phyloP scores from a whole-genome alignment of 495 filamentous ascomycete species.

The Neurospora tetrasperma region DNA sequence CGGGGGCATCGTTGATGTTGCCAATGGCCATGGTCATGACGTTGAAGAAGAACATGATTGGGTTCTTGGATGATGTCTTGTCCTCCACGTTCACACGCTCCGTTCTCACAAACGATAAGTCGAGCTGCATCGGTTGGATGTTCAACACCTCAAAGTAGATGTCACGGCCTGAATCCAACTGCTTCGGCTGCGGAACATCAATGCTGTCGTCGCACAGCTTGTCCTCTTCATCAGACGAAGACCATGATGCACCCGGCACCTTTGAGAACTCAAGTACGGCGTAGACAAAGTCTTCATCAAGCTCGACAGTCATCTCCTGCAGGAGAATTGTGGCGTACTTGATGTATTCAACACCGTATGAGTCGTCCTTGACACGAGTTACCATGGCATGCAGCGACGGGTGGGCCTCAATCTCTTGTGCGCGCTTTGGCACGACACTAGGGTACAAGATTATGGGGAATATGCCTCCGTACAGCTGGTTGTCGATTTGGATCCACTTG shows the following conservation, averaged over 20 bases:
- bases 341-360: conserved; percentile 95
- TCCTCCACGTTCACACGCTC: conserved; percentile 95
- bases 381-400: conserved; percentile 87
- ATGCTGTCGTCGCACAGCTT: conserved; percentile 80
- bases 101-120: conserved; percentile 93
- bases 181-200: conserved; percentile 85
- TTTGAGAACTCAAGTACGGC: conserved; percentile 93
- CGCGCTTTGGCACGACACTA: conserved; percentile 96
- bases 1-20: conserved; percentile 94
- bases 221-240: conserved; percentile 66
- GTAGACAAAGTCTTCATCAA: conserved; percentile 97
- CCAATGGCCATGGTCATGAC: conserved; percentile 98
- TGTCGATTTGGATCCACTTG: conserved; percentile 99
- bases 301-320: conserved; percentile 96
- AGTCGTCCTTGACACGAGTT: conserved; percentile 93
- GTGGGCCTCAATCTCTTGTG: conserved; percentile 92
- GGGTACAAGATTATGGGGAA: conserved; percentile 97
- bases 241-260: conserved; percentile 87
- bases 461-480: conserved; percentile 94
- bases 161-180: conserved; percentile 73
- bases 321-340: conserved; percentile 91
- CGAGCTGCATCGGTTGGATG: conserved; percentile 94
- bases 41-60: conserved; percentile 96
- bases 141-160: conserved; percentile 97
- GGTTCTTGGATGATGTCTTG: conserved; percentile 77